Conservation (phyloP, 441 rosid genomes). For the Omphalea diandra region DNA sequence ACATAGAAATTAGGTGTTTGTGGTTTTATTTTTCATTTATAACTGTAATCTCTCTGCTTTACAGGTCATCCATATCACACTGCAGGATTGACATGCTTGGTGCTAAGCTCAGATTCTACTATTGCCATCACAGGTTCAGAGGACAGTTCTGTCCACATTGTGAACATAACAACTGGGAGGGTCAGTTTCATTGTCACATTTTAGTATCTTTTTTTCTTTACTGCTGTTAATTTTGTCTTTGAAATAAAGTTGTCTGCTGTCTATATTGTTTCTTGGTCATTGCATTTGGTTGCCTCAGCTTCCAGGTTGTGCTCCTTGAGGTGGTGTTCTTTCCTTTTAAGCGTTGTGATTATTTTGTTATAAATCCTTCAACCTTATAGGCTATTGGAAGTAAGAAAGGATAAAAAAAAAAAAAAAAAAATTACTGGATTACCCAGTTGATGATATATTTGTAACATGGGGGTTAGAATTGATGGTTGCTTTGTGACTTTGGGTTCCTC, state of each 20-base stretch:
- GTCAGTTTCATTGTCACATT: conserved; percentile 33
- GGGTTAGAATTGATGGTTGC: neutral
- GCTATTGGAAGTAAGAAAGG: neutral
- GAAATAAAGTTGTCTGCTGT: neutral
- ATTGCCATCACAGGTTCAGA: conserved; percentile 78
- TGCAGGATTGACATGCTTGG: conserved; percentile 74
- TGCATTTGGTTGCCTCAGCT: neutral
- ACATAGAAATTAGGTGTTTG: neutral
- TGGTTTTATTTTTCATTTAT: neutral
- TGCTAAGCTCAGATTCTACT: conserved; percentile 68
- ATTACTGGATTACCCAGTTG: neutral
- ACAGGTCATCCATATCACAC: conserved; percentile 86
- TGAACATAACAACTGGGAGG: conserved; percentile 73
- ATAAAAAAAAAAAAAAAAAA: neutral
- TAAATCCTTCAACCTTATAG: neutral
- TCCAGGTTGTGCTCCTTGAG: conserved; percentile 2
- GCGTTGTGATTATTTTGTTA: neutral
- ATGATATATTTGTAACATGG: neutral
- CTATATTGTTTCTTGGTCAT: neutral
- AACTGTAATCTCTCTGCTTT: conserved; percentile 16
- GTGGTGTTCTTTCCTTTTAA: neutral
- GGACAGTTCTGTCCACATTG: conserved; percentile 76
- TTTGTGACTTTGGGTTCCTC: neutral
- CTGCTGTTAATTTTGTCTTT: neutral
- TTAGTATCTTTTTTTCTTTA: neutral